A percentile compares a stretch with the other conserved stretches of the same genome.
phyloP scores from a whole-genome alignment of 139 green algal species.

The Coelastrella sp. region DNA sequence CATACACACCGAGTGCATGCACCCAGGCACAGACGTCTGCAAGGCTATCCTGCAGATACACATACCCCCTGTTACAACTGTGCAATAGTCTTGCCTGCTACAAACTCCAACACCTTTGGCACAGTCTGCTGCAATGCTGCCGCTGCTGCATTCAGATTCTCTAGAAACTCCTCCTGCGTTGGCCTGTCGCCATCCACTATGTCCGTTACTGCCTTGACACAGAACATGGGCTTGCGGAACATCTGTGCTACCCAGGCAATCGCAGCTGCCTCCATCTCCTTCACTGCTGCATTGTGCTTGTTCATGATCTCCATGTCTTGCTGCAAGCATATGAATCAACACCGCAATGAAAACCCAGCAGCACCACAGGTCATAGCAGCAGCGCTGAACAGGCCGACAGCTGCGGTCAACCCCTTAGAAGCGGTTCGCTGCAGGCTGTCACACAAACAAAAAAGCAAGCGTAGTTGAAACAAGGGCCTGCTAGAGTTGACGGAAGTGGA shows the following conservation, averaged over 20 bases:
- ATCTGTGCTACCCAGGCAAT: constrained; percentile 83
- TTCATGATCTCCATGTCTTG: constrained; percentile 85
- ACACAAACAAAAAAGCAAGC: no score
- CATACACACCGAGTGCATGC: no score
- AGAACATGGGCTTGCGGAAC: constrained; percentile 83
- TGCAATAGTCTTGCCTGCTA: constrained; percentile 79
- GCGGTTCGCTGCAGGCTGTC: no score
- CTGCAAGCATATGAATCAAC: neutral
- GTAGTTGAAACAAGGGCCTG: no score
- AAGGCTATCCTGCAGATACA: neutral
- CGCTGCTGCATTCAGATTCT: constrained; percentile 92
- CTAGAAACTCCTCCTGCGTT: constrained; percentile 90
- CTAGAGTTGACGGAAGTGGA: no score
- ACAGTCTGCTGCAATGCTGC: constrained; percentile 82
- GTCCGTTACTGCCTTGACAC: constrained; percentile 87
- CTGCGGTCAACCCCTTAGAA: no score
- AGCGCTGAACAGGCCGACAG: neutral
- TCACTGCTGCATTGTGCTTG: constrained; percentile 78
- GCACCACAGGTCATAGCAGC: neutral
- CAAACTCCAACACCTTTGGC: constrained; percentile 81
- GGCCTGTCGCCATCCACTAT: constrained; percentile 94
- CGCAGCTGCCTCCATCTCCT: constrained; percentile 97
- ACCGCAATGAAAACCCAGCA: no score
- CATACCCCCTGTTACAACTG: constrained; percentile 73
- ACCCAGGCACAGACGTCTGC: no score